Evolutionary conservation across 176 grass and related monocot species (phyloP).

Genomic region (Triticum urartu): DNA sequence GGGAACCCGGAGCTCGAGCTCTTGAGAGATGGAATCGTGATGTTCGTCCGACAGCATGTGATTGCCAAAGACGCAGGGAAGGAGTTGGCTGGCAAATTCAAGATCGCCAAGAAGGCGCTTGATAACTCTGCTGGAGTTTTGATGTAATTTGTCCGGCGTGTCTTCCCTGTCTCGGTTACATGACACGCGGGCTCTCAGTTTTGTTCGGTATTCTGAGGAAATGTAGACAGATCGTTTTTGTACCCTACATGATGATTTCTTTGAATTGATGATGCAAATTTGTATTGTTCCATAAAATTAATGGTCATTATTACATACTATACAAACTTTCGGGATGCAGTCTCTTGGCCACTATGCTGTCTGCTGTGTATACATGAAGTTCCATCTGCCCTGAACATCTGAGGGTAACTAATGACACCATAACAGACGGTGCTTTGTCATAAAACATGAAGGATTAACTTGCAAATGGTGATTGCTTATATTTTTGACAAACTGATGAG

Average conservation of each 20-base stretch:
- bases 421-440: no score
- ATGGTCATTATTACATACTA: not conserved
- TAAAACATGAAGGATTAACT: not conserved
- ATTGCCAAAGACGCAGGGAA: slow-evolving; percentile 33
- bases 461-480: not conserved
- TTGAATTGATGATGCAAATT: not conserved
- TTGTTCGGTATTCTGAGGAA: not conserved
- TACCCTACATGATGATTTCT: not conserved
- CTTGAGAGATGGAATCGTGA: slow-evolving; percentile 52
- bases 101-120: slow-evolving; percentile 75
- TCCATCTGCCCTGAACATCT: not conserved
- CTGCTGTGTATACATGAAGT: not conserved
- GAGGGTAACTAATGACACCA: not conserved
- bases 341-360: not conserved
- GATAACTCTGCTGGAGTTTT: slow-evolving; percentile 69
- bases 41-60: slow-evolving; percentile 80
- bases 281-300: not conserved
- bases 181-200: not conserved
- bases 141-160: slow-evolving; percentile 46
- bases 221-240: not conserved
- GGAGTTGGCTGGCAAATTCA: slow-evolving; percentile 55
- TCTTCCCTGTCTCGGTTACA: not conserved
- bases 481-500: not conserved
- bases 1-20: slow-evolving; percentile 63
- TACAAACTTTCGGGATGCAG: not conserved